Percentiles rank a stretch among this genome's conserved stretches.
These are phyloP conservation scores for Arthrobotrys entomopaga DNA, from an alignment of 2,329 filamentous ascomycete species.

Conservation along the genomic window DNA sequence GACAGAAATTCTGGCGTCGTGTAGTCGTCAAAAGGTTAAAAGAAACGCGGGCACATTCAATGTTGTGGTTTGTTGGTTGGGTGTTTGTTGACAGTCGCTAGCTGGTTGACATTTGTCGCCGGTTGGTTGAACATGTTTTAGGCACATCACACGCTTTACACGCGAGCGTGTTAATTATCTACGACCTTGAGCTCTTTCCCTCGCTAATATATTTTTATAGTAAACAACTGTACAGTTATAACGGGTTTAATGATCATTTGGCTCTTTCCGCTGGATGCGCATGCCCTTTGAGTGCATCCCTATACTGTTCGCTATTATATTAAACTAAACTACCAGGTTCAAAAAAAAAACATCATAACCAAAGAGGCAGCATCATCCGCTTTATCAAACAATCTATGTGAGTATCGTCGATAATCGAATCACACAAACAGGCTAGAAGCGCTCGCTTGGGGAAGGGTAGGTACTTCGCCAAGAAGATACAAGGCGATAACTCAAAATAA, in stretches of 20 bases:
- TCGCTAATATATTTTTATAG: too few species aligned
- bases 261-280: too few species aligned
- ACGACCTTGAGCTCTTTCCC: too few species aligned
- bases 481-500: neutral
- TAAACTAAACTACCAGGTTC: too few species aligned
- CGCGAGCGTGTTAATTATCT: too few species aligned
- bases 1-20: neutral
- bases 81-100: constrained; percentile 39
- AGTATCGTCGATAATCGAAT: constrained; percentile 3
- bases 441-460: neutral
- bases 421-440: constrained; percentile 30
- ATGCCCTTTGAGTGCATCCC: too few species aligned
- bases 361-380: neutral
- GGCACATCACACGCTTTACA: too few species aligned
- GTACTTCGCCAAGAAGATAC: neutral
- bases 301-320: too few species aligned
- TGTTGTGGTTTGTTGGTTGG: constrained; percentile 14
- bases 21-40: neutral
- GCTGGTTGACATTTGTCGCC: neutral
- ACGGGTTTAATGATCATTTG: too few species aligned
- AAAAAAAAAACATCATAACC: neutral
- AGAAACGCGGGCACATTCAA: constrained; percentile 27
- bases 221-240: too few species aligned
- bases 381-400: constrained; percentile 42
- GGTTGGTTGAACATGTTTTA: neutral